Conservation (phyloP, 192 early-diverging fungal species). For the Mortierella claussenii region DNA sequence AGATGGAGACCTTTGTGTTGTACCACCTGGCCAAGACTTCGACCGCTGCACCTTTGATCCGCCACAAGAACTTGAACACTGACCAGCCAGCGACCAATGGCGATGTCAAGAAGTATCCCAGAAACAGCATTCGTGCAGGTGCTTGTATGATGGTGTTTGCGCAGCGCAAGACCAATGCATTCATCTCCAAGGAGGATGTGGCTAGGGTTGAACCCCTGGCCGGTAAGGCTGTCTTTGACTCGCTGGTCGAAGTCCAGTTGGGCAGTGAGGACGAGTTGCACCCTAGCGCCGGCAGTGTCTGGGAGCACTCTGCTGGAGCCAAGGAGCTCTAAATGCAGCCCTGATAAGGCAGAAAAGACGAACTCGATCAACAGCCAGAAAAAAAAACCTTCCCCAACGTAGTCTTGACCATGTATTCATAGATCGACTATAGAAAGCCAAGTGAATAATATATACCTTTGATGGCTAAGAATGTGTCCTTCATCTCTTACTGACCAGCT, state of each 20-base stretch:
- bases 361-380: no score
- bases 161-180: conserved; percentile 73
- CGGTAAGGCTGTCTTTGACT: conserved; percentile 72
- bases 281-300: conserved; percentile 56
- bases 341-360: no score
- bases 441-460: no score
- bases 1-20: conserved; percentile 91
- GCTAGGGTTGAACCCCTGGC: conserved; percentile 63
- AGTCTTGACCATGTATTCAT: no score
- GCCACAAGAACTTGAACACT: not conserved
- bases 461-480: no score
- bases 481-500: no score
- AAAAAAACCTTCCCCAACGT: no score
- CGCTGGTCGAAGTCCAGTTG: conserved; percentile 59
- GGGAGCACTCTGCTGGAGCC: no score
- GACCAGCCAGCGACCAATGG: not conserved
- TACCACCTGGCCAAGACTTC: conserved; percentile 80
- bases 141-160: conserved; percentile 88
- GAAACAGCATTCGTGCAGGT: conserved; percentile 72
- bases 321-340: no score
- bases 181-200: conserved; percentile 69
- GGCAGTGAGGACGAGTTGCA: conserved; percentile 47
- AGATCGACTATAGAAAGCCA: no score
- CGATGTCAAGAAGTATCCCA: conserved; percentile 4
- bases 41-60: conserved; percentile 8